These are phyloP conservation scores for Mucor saturninus DNA, from an alignment of 371 early-diverging fungal genomes.

Conservation along the genomic window DNA sequence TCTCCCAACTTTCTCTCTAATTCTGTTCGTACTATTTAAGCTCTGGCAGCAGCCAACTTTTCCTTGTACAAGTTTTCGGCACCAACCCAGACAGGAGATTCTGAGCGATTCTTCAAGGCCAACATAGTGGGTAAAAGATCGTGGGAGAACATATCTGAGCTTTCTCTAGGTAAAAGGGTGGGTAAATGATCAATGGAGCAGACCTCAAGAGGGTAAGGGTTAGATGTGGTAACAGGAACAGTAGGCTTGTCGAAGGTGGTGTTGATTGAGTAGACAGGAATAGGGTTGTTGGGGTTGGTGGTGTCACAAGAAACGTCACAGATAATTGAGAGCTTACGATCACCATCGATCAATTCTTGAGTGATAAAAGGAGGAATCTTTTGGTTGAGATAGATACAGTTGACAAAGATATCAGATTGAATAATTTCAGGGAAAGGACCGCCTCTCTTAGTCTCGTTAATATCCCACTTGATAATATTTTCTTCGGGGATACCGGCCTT, in stretches of 20 bases:
- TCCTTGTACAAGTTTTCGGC: constrained; percentile 85
- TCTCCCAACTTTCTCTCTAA: too few relatives aligned
- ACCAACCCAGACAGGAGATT: constrained; percentile 83
- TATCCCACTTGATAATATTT: constrained; percentile 94
- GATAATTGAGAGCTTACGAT: constrained; percentile 79
- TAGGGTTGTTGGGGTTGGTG: constrained; percentile 96
- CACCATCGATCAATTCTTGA: constrained; percentile 71
- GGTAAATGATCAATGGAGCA: constrained; percentile 97
- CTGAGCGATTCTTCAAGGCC: constrained; percentile 63
- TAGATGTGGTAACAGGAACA: constrained; percentile 66
- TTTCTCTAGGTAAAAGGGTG: constrained; percentile 91
- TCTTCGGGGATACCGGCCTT: constrained; percentile 88
- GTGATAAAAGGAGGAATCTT: constrained; percentile 95
- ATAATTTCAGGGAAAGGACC: constrained; percentile 95
- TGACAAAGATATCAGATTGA: constrained; percentile 92
- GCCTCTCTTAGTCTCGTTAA: constrained; percentile 90
- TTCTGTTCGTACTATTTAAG: neutral
- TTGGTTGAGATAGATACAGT: constrained; percentile 94
- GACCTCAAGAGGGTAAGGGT: constrained; percentile 79
- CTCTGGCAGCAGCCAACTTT: constrained; percentile 64
- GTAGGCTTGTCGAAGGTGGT: constrained; percentile 95
- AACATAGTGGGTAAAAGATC: constrained; percentile 88
- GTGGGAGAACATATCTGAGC: constrained; percentile 82
- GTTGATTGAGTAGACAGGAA: constrained; percentile 89
- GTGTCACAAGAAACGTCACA: constrained; percentile 97